These are phyloP conservation scores for Stemphylium vesicarium DNA, from an alignment of 2,329 filamentous ascomycete species.

Conservation along the genomic window DNA sequence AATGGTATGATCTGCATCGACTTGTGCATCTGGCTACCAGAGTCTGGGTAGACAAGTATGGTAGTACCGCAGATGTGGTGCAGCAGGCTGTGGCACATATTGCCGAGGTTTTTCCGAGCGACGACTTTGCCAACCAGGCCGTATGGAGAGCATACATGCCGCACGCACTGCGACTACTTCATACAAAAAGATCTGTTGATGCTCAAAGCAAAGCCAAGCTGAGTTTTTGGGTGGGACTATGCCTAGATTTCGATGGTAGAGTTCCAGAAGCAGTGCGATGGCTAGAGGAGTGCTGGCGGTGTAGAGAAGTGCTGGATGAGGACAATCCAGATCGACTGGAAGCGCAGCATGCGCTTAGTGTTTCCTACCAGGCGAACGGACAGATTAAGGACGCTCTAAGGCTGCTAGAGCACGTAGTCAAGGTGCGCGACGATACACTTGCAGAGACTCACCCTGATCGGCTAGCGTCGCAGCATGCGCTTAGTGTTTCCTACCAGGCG, in stretches of 20 bases:
- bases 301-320: neutral
- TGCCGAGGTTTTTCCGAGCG: constrained; percentile 15
- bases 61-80: neutral
- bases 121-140: constrained; percentile 11
- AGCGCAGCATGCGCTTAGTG: constrained; percentile 9
- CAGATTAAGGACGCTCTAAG: constrained; percentile 7
- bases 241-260: neutral
- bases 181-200: neutral
- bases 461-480: constrained; percentile 9
- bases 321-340: constrained; percentile 1
- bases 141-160: constrained; percentile 21
- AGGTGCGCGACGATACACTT: neutral
- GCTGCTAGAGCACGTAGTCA: constrained; percentile 15
- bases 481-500: constrained; percentile 5
- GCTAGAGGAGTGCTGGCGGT: neutral
- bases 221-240: neutral
- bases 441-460: neutral
- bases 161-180: constrained; percentile 16
- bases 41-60: neutral
- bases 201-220: neutral
- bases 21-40: constrained; percentile 26
- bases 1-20: constrained; percentile 14
- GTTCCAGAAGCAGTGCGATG: neutral
- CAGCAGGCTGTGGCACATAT: constrained; percentile 6
- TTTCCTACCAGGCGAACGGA: constrained; percentile 4